Base-by-base conservation (phyloP, 345 rosid genomes). In the Psidium friedrichsthalianum region DNA sequence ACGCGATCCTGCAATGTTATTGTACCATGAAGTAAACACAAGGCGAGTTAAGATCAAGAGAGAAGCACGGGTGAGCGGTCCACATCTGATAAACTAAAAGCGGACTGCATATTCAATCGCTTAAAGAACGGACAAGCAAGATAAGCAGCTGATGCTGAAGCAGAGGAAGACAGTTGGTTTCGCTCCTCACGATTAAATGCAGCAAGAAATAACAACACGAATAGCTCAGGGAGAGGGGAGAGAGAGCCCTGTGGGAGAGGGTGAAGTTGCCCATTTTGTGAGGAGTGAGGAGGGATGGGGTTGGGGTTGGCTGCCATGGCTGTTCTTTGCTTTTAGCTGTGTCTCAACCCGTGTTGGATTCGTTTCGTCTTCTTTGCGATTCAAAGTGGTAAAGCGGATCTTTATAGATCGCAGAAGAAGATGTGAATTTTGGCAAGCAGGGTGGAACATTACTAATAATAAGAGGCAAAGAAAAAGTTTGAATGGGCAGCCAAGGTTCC, bases 221-320 rank as follows among this genome's bases (percentile, higher is more conserved):
- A 69, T 8, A 69, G 78, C 44, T 32, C 13, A 14, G 74, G 74
- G 74, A 27, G 40, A 58, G 29, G 24, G 16, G 36, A 57, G 49
- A n/a, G 11, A 52, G 52, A 49, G 24, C 87, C 89, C 89, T 88
- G 42, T 88, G 90, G 47, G 86, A 88, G 52, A 90, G 89, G 24
- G 83, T 32, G 82, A 90, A 88, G 11, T 83, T 84, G 27, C 87
- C 90, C 89, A 90, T 88, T 51, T 49, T 83, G 83, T 83, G 51
- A 18, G 90, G 87, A 47, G 88, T 87, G 47, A 88, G 86, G 40
- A 90, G 89, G 87, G 22, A 80, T 85, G 53, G 74, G 27, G 80
- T 36, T 69, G 80, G 44, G 47, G 24, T 36, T 69, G 80, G 80
- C 80, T 69, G 47, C 51, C 61, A 61, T 54, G 86, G 69, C 20